phyloP scores from a whole-genome alignment of 2,329 filamentous ascomycete species.

The Xylariaceae sp. region DNA sequence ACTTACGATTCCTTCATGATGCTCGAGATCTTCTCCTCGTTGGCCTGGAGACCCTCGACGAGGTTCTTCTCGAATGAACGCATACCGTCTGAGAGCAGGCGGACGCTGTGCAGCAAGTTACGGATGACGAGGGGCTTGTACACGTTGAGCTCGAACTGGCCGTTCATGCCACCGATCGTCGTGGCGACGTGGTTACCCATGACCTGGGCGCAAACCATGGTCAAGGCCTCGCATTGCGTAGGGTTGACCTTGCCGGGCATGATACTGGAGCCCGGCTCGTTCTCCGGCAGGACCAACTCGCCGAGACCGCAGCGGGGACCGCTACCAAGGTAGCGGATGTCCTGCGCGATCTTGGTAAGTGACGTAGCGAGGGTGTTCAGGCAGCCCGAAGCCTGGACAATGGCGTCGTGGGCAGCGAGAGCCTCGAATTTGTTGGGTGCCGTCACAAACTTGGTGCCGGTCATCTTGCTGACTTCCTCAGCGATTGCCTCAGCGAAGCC shows the following conservation, averaged over 20 bases:
- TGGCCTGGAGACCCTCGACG: constrained; percentile 79
- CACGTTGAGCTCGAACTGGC: constrained; percentile 97
- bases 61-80: constrained; percentile 91
- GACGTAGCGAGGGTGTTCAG: constrained; percentile 89
- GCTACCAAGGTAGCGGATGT: constrained; percentile 93
- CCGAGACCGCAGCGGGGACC: constrained; percentile 93
- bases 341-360: constrained; percentile 96
- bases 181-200: constrained; percentile 95
- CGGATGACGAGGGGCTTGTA: constrained; percentile 97
- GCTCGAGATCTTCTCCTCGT: constrained; percentile 83
- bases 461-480: constrained; percentile 84
- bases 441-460: constrained; percentile 87
- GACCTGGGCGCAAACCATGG: constrained; percentile 96
- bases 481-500: constrained; percentile 94
- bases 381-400: constrained; percentile 88
- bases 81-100: constrained; percentile 89
- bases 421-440: constrained; percentile 99
- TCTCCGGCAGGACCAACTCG: constrained; percentile 89
- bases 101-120: constrained; percentile 87
- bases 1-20: constrained; percentile 91
- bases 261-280: constrained; percentile 95
- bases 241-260: constrained; percentile 99
- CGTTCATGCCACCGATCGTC: constrained; percentile 92
- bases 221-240: constrained; percentile 94
- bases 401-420: constrained; percentile 88